A percentile compares a stretch with the other conserved stretches of the same genome.
Conservation (phyloP, 805 yeast species). For the Pichia pseudocactophila region DNA sequence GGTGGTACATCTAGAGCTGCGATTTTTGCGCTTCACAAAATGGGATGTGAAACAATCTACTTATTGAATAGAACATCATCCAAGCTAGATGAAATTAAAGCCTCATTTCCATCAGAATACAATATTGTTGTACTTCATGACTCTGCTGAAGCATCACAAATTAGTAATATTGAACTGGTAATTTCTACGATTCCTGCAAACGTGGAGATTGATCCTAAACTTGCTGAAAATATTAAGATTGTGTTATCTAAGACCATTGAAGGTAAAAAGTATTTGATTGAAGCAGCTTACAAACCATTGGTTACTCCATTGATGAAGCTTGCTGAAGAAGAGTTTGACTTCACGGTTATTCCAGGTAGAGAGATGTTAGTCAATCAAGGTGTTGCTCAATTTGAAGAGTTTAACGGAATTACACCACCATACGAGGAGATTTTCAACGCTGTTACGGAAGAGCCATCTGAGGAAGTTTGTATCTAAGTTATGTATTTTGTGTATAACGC, state of each 20-base stretch:
- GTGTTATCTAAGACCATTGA: constrained; percentile 35
- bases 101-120: constrained; percentile 48
- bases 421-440: constrained; percentile 53
- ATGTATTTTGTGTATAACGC: not conserved
- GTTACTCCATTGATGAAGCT: constrained; percentile 79
- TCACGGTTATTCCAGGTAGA: constrained; percentile 86
- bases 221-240: constrained; percentile 41
- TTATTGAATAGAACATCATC: constrained; percentile 71
- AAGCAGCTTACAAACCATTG: constrained; percentile 91
- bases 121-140: constrained; percentile 51
- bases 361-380: constrained; percentile 94
- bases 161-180: constrained; percentile 45
- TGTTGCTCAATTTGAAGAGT: constrained; percentile 69
- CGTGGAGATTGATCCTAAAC: constrained; percentile 47
- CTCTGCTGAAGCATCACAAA: constrained; percentile 34
- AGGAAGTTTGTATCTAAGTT: not conserved
- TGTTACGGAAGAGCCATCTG: constrained; percentile 29
- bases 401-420: constrained; percentile 64
- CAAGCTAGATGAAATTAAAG: constrained; percentile 51
- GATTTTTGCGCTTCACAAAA: constrained; percentile 65
- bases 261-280: constrained; percentile 54
- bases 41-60: constrained; percentile 74
- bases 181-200: constrained; percentile 85
- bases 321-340: constrained; percentile 51
- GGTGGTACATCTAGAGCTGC: constrained; percentile 99